phyloP scores from a whole-genome alignment of 495 filamentous ascomycete species.

The Lasiosphaeriaceae sp. region DNA sequence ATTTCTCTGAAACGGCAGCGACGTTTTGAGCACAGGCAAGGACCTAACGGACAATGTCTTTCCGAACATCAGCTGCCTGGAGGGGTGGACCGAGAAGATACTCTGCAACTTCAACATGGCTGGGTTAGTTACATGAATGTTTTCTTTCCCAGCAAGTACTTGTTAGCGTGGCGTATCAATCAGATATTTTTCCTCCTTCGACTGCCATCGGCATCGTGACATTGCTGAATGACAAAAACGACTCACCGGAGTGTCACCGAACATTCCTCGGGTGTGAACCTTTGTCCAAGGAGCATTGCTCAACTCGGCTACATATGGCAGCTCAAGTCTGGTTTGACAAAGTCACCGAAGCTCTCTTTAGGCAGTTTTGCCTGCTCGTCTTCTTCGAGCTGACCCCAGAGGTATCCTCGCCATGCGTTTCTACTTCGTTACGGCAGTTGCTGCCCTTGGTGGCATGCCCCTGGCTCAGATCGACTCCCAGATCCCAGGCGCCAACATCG shows the following conservation, averaged over 20 bases:
- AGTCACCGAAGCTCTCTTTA: too few relatives aligned
- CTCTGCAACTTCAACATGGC: too few relatives aligned
- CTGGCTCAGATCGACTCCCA: slow-evolving; percentile 6
- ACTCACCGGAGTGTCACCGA: background rate
- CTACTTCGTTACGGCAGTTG: slow-evolving; percentile 11
- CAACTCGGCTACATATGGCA: background rate
- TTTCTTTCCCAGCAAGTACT: background rate
- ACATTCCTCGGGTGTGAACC: background rate
- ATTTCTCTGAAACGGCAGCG: too few relatives aligned
- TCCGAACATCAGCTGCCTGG: too few relatives aligned
- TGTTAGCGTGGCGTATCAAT: too few relatives aligned
- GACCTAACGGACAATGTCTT: too few relatives aligned
- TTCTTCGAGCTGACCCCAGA: too few relatives aligned
- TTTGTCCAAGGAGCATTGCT: background rate
- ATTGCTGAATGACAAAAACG: background rate
- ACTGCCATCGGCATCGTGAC: background rate
- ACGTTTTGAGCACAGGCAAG: too few relatives aligned
- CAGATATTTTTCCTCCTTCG: background rate
- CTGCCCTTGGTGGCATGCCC: slow-evolving; percentile 12
- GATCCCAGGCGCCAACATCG: slow-evolving; percentile 13
- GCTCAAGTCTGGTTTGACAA: too few relatives aligned
- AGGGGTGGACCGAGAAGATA: too few relatives aligned
- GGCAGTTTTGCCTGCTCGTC: too few relatives aligned
- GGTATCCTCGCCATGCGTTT: slow-evolving; percentile 24
- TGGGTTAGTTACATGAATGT: background rate